Conservation (phyloP, 1,284 basidiomycete species). For the Microbotryomycetes sp. region DNA sequence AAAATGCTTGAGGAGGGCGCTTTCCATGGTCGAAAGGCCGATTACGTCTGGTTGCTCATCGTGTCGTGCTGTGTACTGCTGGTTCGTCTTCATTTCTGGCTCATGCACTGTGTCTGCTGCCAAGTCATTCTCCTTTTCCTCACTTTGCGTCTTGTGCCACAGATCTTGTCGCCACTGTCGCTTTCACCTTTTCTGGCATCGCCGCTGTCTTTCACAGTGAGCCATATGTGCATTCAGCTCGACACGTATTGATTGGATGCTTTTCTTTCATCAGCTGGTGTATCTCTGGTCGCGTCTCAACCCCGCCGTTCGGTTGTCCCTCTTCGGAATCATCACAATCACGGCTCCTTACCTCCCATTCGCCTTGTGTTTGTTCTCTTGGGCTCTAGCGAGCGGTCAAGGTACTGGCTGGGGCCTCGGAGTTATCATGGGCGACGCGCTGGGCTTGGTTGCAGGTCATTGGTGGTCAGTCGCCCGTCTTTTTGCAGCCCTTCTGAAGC, state of each 20-base stretch:
- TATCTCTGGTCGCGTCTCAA: slow-evolving; percentile 95
- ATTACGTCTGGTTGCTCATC: slow-evolving; percentile 87
- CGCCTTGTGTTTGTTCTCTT: slow-evolving; percentile 76
- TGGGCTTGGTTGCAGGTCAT: slow-evolving; percentile 82
- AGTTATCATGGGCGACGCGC: slow-evolving; percentile 36
- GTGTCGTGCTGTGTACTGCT: slow-evolving; percentile 73
- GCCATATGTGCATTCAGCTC: slow-evolving; percentile 10
- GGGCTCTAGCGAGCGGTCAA: slow-evolving; percentile 82
- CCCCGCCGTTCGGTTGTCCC: slow-evolving; percentile 84
- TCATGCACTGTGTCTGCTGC: not conserved
- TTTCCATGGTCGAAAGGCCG: slow-evolving; percentile 79
- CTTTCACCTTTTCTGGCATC: slow-evolving; percentile 85
- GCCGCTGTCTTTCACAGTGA: slow-evolving; percentile 61
- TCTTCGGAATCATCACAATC: slow-evolving; percentile 90
- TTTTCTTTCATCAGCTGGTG: slow-evolving; percentile 51
- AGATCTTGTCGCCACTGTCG: slow-evolving; percentile 75
- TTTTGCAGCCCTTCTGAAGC: not conserved
- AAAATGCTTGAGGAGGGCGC: slow-evolving; percentile 93
- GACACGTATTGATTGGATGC: not conserved
- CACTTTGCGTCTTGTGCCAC: slow-evolving; percentile 19
- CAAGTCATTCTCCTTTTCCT: not conserved
- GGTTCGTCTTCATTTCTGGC: slow-evolving; percentile 46
- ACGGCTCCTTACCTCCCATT: slow-evolving; percentile 92
- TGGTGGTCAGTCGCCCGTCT: slow-evolving; percentile 47
- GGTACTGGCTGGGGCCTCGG: slow-evolving; percentile 52